Percentiles rank a stretch among this genome's conserved stretches.
Evolutionary conservation across 2,329 filamentous ascomycete species (phyloP).

Genomic region (Penicillium sp.): DNA sequence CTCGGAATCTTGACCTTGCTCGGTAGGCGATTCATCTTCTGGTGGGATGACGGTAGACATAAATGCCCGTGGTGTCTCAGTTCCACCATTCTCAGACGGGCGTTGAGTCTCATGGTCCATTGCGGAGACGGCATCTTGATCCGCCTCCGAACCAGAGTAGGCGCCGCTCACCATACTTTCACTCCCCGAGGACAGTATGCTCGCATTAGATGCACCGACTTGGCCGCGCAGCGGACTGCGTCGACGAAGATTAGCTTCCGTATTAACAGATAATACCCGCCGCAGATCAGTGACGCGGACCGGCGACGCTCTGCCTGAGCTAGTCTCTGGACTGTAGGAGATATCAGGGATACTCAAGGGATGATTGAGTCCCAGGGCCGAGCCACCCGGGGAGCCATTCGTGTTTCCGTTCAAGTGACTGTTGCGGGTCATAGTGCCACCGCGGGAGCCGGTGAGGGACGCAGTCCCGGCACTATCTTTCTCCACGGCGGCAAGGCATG

Average conservation of each 20-base stretch:
- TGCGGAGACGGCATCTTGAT: slow-evolving; percentile 23
- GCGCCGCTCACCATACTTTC: slow-evolving; percentile 42
- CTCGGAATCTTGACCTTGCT: slow-evolving; percentile 13
- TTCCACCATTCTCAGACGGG: slow-evolving; percentile 21
- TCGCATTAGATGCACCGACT: slow-evolving; percentile 27
- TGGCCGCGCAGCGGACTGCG: slow-evolving; percentile 41
- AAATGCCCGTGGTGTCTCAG: slow-evolving; percentile 30
- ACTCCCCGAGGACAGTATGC: slow-evolving; percentile 36
- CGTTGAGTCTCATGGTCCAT: slow-evolving; percentile 22
- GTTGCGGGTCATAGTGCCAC: slow-evolving; percentile 46
- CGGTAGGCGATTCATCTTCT: slow-evolving; percentile 8
- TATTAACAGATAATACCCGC: slow-evolving; percentile 41
- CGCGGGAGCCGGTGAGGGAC: slow-evolving; percentile 69
- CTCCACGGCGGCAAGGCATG: slow-evolving; percentile 61
- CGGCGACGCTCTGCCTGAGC: slow-evolving; percentile 40
- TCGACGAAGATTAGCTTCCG: slow-evolving; percentile 29
- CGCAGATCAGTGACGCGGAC: slow-evolving; percentile 46
- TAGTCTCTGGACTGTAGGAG: slow-evolving; percentile 28
- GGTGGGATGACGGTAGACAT: slow-evolving; percentile 16
- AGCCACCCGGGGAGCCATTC: slow-evolving; percentile 27
- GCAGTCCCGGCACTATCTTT: slow-evolving; percentile 62
- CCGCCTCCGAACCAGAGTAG: slow-evolving; percentile 33
- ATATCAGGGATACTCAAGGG: slow-evolving; percentile 35
- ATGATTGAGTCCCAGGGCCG: slow-evolving; percentile 26
- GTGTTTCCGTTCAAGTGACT: slow-evolving; percentile 26